Base-by-base conservation (phyloP, 2,329 filamentous ascomycete genomes). In the Fusarium sp. region DNA sequence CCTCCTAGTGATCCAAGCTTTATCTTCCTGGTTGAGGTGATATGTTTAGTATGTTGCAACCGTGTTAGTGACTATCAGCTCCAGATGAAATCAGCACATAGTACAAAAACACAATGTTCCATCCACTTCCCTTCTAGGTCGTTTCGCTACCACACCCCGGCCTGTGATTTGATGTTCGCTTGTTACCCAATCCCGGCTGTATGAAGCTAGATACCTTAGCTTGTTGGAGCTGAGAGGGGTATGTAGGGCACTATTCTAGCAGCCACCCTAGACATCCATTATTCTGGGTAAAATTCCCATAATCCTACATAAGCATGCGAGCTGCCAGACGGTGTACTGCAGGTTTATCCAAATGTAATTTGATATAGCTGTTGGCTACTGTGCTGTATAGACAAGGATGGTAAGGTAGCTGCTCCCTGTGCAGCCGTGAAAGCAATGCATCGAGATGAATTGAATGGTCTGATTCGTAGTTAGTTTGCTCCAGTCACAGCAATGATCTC, bases 241-340 rank as follows among this genome's bases (percentile, higher is more conserved):
- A 29, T 33, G 44, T 31, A 29, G 38, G 44, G 16, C 39, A 50
- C 24, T 35, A 49, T 41, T 33, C 21, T 46, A 65, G 63, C 61
- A 47, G 44, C 56, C 66, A 65, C 62, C 63, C 65, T 66, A 66
- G 53, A 69, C 61, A 67, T 47, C 41, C 61, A 66, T 52, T 47
- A 53, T 48, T 63, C 47, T 63, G 39, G 37, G 24, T 57, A 46
- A 20, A 52, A 53, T 61, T 47, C 23, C 41, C 42, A 43, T 65
- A 37, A 48, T 37, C n/a, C 33, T 35, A 33, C 31, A 42, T 9
- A 47, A 39, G 49, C 41, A 46, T 69, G 20, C 24, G 37, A 42
- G 29, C 21, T 48, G 39, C 15, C 33, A 28, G 39, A 66, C 24
- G 33, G 24, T 38, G 38, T 44, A 38, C 62, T 67, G 43, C 41